Base-by-base conservation (phyloP, 768 basidiomycete species). In the Panaeolus cyanescens region DNA sequence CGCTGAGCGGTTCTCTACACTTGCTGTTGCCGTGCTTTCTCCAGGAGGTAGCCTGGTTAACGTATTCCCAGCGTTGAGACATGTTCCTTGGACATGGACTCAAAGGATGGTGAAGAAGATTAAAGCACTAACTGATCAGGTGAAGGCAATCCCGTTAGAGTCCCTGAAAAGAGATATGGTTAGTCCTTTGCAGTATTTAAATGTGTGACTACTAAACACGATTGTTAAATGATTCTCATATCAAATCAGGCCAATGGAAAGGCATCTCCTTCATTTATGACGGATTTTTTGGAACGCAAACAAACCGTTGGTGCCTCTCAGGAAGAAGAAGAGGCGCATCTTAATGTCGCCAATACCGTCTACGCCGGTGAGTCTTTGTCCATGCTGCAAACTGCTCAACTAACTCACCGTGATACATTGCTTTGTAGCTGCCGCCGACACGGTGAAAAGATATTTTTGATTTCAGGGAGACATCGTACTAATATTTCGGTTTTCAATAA, bases 281-380 rank as follows among this genome's bases (percentile, higher is more conserved):
- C 65, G 0, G 45, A 64, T 17, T 65, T 67, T 37, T 56, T 65
- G 1, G 53, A 64, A 56, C 65, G 61, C 32, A 64, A 67, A 40
- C 25, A 12, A 3, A 40, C 55, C 12, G 12, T 54, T 0, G 68
- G 66, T 4, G 62, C 64, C 0, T 62, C 65, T n/a, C 13, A 50
- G 9, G 65, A 65, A 54, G 62, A 63, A n/a, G 64, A 65, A 55
- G 33, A 34, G 7, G 40, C 56, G 3, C 54, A 59, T 13, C 31
- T 56, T 5, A 59, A 61, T 20, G 32, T 65, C 19, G 66, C 66
- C 10, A 57, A 61, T 34, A 59, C 66, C 1, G 36, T 62, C 15
- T 65, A 70, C 28, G 60, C 65, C 2, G 67, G 69, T 68, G 45
- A 42, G 64, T 59, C 8, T 17, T 39, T 30, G 6, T 54, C 15